Evolutionary conservation across 768 basidiomycete genomes (phyloP).

Genomic region (Suillus placidus): DNA sequence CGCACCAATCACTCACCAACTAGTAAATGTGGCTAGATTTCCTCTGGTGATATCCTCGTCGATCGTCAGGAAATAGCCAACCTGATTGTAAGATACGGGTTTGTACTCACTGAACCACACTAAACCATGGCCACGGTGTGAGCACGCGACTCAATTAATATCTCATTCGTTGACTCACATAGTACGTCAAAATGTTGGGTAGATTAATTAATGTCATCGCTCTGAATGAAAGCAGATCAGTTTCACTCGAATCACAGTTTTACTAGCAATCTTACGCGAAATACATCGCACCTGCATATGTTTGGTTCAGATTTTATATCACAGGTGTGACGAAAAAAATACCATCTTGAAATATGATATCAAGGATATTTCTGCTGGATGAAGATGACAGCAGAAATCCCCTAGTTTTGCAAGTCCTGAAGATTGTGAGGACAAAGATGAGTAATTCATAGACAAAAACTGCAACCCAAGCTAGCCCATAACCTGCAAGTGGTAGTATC

Average conservation of each 20-base stretch:
- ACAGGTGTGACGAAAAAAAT: constrained; percentile 17
- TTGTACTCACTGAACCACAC: neutral
- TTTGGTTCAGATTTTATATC: neutral
- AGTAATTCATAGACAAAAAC: constrained; percentile 52
- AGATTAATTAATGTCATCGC: neutral
- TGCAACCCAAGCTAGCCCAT: constrained; percentile 51
- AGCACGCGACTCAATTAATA: neutral
- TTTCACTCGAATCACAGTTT: neutral
- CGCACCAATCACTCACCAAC: constrained; percentile 38
- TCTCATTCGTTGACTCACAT: neutral
- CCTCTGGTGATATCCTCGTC: constrained; percentile 47
- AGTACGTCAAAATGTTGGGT: neutral
- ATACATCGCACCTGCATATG: constrained; percentile 53
- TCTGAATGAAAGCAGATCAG: neutral
- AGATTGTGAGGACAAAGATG: constrained; percentile 50
- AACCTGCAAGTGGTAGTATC: constrained; percentile 18
- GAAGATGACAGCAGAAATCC: constrained; percentile 23
- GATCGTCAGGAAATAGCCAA: constrained; percentile 4
- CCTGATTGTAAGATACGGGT: neutral
- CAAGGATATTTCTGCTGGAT: constrained; percentile 38
- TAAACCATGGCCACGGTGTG: neutral
- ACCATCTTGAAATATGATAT: constrained; percentile 56
- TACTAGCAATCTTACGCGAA: constrained; percentile 49
- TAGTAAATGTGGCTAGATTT: constrained; percentile 52
- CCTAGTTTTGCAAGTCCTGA: constrained; percentile 45